Percentiles rank a stretch among this genome's conserved stretches.
phyloP scores from a whole-genome alignment of 1,284 basidiomycete species.

The Lentinus polychrous region DNA sequence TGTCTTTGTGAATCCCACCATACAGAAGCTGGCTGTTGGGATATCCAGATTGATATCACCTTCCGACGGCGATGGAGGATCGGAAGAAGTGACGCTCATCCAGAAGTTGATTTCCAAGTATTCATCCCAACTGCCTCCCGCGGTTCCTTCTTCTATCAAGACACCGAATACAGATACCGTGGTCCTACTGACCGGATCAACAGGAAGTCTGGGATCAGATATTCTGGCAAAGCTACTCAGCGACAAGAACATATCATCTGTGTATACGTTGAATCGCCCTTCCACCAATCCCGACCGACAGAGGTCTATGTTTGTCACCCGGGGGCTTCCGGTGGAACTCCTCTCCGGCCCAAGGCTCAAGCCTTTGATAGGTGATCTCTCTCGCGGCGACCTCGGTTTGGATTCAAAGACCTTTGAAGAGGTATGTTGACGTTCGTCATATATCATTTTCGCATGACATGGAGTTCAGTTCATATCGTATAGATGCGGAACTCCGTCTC shows the following conservation, averaged over 20 bases:
- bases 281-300: neutral
- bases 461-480: neutral
- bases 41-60: no score
- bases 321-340: conserved; percentile 6
- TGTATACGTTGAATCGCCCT: conserved; percentile 14
- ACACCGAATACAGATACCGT: conserved; percentile 3
- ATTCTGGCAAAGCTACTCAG: conserved; percentile 12
- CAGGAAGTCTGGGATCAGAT: conserved; percentile 16
- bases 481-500: conserved; percentile 20
- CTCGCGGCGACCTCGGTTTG: conserved; percentile 10
- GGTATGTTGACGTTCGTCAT: neutral
- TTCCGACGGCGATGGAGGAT: no score
- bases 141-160: neutral
- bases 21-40: conserved; percentile 4
- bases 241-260: conserved; percentile 8
- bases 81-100: neutral
- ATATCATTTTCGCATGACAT: neutral
- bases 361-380: conserved; percentile 10
- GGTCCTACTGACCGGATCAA: conserved; percentile 17
- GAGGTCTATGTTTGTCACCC: conserved; percentile 7
- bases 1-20: conserved; percentile 11
- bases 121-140: neutral
- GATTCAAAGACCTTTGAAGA: conserved; percentile 6
- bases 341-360: conserved; percentile 7
- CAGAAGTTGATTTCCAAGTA: neutral